Evolutionary conservation across 208 protist genomes (phyloP), one percentile per base, ranked within the genome.

Genomic region (Leishmania gerbilli): DNA sequence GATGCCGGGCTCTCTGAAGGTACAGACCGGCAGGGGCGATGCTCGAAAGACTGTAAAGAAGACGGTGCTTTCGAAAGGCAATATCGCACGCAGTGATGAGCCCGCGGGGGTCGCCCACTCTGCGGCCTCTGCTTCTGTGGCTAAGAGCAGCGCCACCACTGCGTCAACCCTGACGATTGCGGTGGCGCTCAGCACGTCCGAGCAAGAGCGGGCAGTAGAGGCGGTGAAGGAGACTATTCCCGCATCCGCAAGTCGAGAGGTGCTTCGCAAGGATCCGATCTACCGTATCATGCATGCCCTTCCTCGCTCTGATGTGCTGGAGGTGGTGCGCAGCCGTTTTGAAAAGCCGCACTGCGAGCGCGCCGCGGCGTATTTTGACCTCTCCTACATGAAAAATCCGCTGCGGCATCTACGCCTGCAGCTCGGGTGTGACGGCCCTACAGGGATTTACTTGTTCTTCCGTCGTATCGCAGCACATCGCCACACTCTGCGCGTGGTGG

Each of bases 271-370:
- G 37, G 92, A 96, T 77, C 89, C 93, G 1, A 89, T 98, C 42
- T 96, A 98, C 81, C 88, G 95, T 76, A 92, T 98, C 67, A 96
- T 98, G 92, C 95, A 95, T 81, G 62, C 80, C 9, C 75, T 90
- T 51, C 93, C 92, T 19, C 93, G 95, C 51, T 96, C 93, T 0
- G 95, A 98, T 76, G 71, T 94, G 62, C 85, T 98, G 82, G 91
- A 98, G 84, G 86, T 98, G 65, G 83, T 92, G 56, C 88, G 89
- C 49, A 96, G 92, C 68, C 88, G 88, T 40, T 95, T 98, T 82
- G 89, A 84, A n/a, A 65, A 62, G 17, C 62, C 80, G 67, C 90
- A 96, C 67, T 98, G 95, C 85, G 85, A 90, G 62, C 90, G 92
- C 31, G 95, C 95, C 15, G 89, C 88, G 2, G 72, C 64, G 13